Base-by-base conservation (phyloP, 2,329 filamentous ascomycete genomes). In the Fusarium sp. region DNA sequence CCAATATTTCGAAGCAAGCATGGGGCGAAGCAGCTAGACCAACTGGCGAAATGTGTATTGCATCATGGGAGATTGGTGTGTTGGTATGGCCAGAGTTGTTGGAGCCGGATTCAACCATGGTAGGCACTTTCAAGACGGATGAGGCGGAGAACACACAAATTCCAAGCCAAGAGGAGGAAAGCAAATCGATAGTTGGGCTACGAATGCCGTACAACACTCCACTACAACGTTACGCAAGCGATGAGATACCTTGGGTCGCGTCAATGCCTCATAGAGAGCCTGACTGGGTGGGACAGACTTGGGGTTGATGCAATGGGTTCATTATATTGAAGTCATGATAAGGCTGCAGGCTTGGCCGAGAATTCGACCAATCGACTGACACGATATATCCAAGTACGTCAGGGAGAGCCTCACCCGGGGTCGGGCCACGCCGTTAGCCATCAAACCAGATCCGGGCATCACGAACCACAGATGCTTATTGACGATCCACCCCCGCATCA, bases 1-100 rank as follows among this genome's bases (percentile, higher is more conserved):
- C 94, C n/a, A 97, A 97, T 71, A 78, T 97, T 4, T 96, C 92
- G 3, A 95, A 91, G 65, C 93, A 97, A 79, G 94, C 94, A 0
- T 97, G 94, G 94, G 94, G 94, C 3, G 89, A 91, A 37, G 83
- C 86, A 5, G 78, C 77, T 2, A 88, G 86, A 64, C 77, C 82
- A 5, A 81, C 84, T 0, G 88, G 87, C 2, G 86, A 92, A 72
- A 81, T 93, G 29, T 86, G 90, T 35, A 88, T 97, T 28, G 89
- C 91, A 60, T 96, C 92, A 29, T 97, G 91, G 83, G 94, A 97
- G 77, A 86, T 93, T 31, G 94, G 94, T 0, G 92, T 97, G 3
- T 76, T 97, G 46, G 85, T 97, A 1, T 97, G 93, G 92, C 93
- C 94, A 1, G 88, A 79, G 10, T 75, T 91, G 20, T 83, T 87